Evolutionary conservation across 2,329 filamentous ascomycete species (phyloP), one percentile per base, ranked within the genome.

Genomic region (Colletotrichum euphorbiae): DNA sequence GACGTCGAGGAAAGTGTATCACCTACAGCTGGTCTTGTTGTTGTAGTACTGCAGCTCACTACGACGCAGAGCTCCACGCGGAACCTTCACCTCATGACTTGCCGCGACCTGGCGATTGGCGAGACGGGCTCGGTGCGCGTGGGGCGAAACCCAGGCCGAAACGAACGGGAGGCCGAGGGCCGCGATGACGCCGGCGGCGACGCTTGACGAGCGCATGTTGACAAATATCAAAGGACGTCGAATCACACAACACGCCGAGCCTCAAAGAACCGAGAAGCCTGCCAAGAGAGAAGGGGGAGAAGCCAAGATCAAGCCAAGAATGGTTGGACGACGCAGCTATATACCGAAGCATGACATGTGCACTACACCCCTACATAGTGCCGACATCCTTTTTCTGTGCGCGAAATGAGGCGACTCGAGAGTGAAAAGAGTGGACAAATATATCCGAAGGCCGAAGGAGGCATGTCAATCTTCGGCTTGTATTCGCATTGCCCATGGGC

Each of bases 21-120:
- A 45, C 62, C n/a, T 21, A 65, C 62, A 17, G 46, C 62, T 65
- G 46, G 62, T 55, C 56, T 65, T 65, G 55, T 65, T 61, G 9
- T 21, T 65, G 31, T 45, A 61, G 19, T 65, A 65, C 28, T 65
- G 62, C 55, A 65, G 21, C 6, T 40, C 56, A 1, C 45, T 45
- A 21, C 62, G 46, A n/a, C 48, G 62, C 40, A 42, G 1, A 0
- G 24, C 21, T 7, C 48, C 48, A 2, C 40, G 38, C 24, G 56
- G 42, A 3, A 19, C 50, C 50, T 62, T 52, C 8, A 61, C 58
- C 7, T 21, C 21, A 5, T 17, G 45, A 4, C 17, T 3, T 13
- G 9, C 36, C 17, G 38, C 11, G 21, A 21, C 15, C 12, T 58
- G 58, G 3, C 58, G 58, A n/a, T 55, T 55, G 38, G 21, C 59